Conservation (phyloP, 106 monocot species). For the Acanthochlamys bracteata region DNA sequence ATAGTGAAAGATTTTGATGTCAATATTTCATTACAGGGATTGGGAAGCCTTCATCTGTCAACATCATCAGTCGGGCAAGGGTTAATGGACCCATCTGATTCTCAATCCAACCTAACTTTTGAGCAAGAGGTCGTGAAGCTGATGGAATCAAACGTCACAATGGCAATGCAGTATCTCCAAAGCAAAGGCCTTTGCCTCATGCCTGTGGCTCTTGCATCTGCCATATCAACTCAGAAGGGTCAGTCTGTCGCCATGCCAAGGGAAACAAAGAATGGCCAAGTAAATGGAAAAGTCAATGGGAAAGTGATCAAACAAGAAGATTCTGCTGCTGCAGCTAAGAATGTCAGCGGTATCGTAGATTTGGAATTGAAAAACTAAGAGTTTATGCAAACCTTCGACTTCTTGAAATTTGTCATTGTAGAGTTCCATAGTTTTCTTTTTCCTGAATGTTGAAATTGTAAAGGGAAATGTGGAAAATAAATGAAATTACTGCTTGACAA, state of each 20-base stretch:
- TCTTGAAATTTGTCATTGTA: no score
- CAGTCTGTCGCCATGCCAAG: constrained; percentile 11
- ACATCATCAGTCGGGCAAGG: constrained; percentile 20
- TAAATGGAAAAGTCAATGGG: no score
- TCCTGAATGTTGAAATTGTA: no score
- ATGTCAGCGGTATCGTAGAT: no score
- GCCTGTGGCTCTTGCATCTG: constrained; percentile 82
- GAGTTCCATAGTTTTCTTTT: no score
- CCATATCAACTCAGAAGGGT: constrained; percentile 60
- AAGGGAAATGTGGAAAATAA: no score
- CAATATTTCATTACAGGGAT: constrained; percentile 24
- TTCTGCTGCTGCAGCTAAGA: no score
- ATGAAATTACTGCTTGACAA: no score
- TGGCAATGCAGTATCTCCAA: constrained; percentile 74
- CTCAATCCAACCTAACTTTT: constrained; percentile 30
- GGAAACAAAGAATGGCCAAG: no score
- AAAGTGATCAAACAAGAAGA: no score
- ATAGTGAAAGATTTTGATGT: background rate
- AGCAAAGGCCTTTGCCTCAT: constrained; percentile 91
- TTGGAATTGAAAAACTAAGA: no score
- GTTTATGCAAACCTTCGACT: no score
- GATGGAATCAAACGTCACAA: constrained; percentile 65
- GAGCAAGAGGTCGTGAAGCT: constrained; percentile 77
- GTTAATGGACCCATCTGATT: constrained; percentile 16
- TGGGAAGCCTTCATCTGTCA: constrained; percentile 20